Conservation (phyloP, 2,329 filamentous ascomycete species). For the Ophiostoma triangulosporum region DNA sequence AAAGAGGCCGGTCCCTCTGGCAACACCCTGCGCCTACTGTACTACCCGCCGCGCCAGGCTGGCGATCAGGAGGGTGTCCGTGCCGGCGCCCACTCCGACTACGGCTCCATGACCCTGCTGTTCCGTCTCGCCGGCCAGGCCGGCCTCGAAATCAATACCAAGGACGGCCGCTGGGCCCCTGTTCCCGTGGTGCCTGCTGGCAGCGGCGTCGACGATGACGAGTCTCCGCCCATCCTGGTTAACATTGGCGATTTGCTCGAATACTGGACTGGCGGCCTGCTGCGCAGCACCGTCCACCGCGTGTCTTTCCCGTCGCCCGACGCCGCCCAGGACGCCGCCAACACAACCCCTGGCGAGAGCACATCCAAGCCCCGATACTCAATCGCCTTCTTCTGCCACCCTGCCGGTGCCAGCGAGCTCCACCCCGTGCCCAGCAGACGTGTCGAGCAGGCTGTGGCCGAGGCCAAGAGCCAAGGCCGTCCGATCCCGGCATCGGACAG, state of each 20-base stretch:
- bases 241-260: slow-evolving; percentile 56
- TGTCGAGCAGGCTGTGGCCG: slow-evolving; percentile 26
- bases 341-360: slow-evolving; percentile 28
- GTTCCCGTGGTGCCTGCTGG: slow-evolving; percentile 53
- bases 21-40: slow-evolving; percentile 55
- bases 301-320: slow-evolving; percentile 55
- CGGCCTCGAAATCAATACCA: slow-evolving; percentile 68
- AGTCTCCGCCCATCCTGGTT: slow-evolving; percentile 65
- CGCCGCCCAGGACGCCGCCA: slow-evolving; percentile 18
- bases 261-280: slow-evolving; percentile 82
- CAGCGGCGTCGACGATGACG: slow-evolving; percentile 35
- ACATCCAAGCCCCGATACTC: slow-evolving; percentile 44
- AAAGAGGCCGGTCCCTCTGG: slow-evolving; percentile 32
- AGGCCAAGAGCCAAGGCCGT: slow-evolving; percentile 11
- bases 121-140: slow-evolving; percentile 79
- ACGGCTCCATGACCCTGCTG: slow-evolving; percentile 58
- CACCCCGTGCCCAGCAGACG: slow-evolving; percentile 46
- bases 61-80: slow-evolving; percentile 51
- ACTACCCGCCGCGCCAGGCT: slow-evolving; percentile 46
- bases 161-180: slow-evolving; percentile 40
- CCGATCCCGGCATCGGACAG: slow-evolving; percentile 16
- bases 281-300: slow-evolving; percentile 79
- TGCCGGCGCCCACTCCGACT: slow-evolving; percentile 86
- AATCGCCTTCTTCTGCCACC: slow-evolving; percentile 58
- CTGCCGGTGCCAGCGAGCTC: slow-evolving; percentile 37